phyloP scores from a whole-genome alignment of 106 monocot species.

The Dendrobium huoshanense region DNA sequence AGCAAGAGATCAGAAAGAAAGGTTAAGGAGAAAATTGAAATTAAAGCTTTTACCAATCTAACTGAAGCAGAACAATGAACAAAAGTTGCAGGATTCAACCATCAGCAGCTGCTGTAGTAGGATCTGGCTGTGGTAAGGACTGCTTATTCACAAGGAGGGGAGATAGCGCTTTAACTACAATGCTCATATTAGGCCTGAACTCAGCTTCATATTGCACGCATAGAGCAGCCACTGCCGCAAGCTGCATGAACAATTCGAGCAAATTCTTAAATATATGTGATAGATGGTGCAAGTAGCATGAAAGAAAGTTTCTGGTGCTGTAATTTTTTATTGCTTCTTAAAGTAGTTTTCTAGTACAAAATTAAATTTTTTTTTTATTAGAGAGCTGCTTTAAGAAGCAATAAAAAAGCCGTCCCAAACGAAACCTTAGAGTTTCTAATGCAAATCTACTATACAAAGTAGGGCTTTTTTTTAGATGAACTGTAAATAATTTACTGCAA shows the following conservation, averaged over 20 bases:
- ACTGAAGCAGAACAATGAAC: not conserved
- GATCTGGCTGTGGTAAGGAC: not conserved
- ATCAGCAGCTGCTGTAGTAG: not conserved
- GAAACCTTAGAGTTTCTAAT: no score
- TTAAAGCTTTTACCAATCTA: not conserved
- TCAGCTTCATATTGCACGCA: constrained; percentile 23
- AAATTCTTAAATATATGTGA: not conserved
- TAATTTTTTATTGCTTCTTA: no score
- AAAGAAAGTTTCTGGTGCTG: no score
- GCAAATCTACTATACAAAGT: no score
- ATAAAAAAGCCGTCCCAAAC: no score
- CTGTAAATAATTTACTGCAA: no score
- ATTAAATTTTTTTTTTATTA: no score
- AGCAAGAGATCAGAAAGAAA: not conserved
- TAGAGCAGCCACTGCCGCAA: constrained; percentile 21
- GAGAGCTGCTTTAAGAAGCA: no score
- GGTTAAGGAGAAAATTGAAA: not conserved
- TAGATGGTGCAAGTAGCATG: no score
- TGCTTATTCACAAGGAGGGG: constrained; percentile 19
- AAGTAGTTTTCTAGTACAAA: no score
- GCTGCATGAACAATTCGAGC: constrained; percentile 7
- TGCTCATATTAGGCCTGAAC: constrained; percentile 21
- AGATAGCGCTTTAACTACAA: constrained; percentile 20
- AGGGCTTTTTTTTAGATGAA: no score
- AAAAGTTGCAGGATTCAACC: not conserved